Evolutionary conservation across 306 rosid genomes (phyloP), one percentile per base, ranked within the genome.

Genomic region (Prunus mume): DNA sequence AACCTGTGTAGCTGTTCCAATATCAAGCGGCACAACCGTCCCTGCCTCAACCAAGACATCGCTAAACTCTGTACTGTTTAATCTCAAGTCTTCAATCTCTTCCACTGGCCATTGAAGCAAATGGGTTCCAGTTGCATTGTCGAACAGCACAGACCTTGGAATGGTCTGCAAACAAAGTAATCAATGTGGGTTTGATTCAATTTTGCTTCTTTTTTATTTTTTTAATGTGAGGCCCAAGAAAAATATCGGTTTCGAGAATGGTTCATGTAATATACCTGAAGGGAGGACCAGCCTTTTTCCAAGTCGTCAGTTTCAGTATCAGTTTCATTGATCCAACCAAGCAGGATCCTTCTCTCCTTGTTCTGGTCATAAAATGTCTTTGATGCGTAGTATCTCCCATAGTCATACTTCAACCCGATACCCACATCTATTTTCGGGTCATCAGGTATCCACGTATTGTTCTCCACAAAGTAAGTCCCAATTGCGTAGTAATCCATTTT

Each of bases 381-480:
- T 0, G 98, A 93, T 0, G 98, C 98, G 50, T 93, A 93, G 72
- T 89, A 93, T 55, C 95, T 88, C 30, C 98, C 98, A 71, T 88
- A 93, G 49, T 93, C 98, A 73, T 78, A 79, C 6, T 18, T 73
- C 76, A 89, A 84, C 84, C 98, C 98, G 24, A 85, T 89, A 41
- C 98, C 98, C 83, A 93, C 97, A 75, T 93, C 98, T 65, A 78
- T 75, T 1, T 14, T n/a, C 84, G 93, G 98, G 90, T 89, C 83
- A 43, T 91, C 97, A 68, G 98, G 98, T 3, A 89, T 85, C 98
- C 98, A 93, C 0, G 97, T 89, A 43, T 91, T 95, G 55, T 89
- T 93, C 22, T 80, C 83, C 30, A 2, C 11, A 13, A 67, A 88
- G 32, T 93, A 93, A 0, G 76, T 93, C 69, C 98, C 98, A 55